Evolutionary conservation across 441 rosid species (phyloP).

Genomic region (Monsonia emarginata): DNA sequence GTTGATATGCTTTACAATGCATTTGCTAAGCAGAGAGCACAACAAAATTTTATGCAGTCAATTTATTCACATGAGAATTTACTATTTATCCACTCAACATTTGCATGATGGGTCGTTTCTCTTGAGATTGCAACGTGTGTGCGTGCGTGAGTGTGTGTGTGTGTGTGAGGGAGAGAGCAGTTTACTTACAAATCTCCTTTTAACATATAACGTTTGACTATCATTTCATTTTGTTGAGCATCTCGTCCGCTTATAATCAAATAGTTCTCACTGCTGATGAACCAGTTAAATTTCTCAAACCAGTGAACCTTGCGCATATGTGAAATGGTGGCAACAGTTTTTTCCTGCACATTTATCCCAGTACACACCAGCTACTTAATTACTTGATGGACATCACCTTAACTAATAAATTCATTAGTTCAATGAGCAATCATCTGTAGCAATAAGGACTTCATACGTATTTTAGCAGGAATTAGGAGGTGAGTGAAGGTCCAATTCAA

Average conservation of each 20-base stretch:
- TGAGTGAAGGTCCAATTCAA: no score
- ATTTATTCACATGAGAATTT: background rate
- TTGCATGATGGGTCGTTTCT: background rate
- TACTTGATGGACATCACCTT: background rate
- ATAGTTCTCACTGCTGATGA: slow-evolving; percentile 88
- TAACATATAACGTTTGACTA: slow-evolving; percentile 95
- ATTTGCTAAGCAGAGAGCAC: background rate
- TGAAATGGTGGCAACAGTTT: slow-evolving; percentile 73
- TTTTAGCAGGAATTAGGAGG: no score
- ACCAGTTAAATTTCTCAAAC: slow-evolving; percentile 99
- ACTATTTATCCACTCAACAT: background rate
- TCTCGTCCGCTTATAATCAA: slow-evolving; percentile 90
- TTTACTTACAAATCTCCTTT: slow-evolving; percentile 89
- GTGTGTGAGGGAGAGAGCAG: slow-evolving; percentile 1
- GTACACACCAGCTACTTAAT: slow-evolving; percentile 1
- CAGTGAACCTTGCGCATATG: slow-evolving; percentile 96
- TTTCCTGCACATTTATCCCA: slow-evolving; percentile 48
- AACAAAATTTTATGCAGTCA: background rate
- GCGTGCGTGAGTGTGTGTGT: no score
- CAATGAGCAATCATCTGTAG: background rate
- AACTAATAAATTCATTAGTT: background rate
- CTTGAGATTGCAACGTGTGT: background rate
- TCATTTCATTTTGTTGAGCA: slow-evolving; percentile 96
- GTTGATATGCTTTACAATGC: background rate
- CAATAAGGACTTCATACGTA: background rate